Conservation (phyloP, 2,329 filamentous ascomycete species). For the Fusarium metavorans region DNA sequence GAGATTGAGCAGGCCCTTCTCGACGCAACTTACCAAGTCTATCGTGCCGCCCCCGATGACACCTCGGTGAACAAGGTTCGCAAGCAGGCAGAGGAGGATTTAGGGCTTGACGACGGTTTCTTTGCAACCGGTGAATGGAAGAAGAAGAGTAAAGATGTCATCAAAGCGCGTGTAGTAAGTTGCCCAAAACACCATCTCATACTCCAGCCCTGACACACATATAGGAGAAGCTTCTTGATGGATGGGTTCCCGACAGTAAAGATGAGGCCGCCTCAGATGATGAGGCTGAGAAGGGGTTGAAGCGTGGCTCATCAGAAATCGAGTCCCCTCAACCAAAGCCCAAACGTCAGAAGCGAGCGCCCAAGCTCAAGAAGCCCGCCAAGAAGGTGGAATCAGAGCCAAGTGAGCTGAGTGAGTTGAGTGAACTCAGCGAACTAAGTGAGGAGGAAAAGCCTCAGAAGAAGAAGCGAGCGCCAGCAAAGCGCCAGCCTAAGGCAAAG, state of each 20-base stretch:
- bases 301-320: slow-evolving; percentile 51
- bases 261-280: slow-evolving; percentile 41
- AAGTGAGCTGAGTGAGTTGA: slow-evolving; percentile 37
- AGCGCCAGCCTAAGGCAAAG: slow-evolving; percentile 23
- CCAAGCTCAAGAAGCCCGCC: slow-evolving; percentile 37
- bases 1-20: slow-evolving; percentile 60
- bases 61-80: slow-evolving; percentile 70
- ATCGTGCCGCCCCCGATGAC: slow-evolving; percentile 56
- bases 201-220: slow-evolving; percentile 1
- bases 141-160: slow-evolving; percentile 67
- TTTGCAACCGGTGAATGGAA: slow-evolving; percentile 67
- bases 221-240: slow-evolving; percentile 53
- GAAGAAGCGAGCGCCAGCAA: slow-evolving; percentile 30
- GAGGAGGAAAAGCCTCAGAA: slow-evolving; percentile 43
- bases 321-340: slow-evolving; percentile 53
- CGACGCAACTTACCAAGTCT: slow-evolving; percentile 60
- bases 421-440: slow-evolving; percentile 39
- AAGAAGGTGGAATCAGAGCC: slow-evolving; percentile 40
- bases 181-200: not conserved
- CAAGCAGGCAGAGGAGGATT: slow-evolving; percentile 61
- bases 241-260: slow-evolving; percentile 48
- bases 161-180: slow-evolving; percentile 67
- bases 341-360: slow-evolving; percentile 54
- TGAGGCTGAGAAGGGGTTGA: slow-evolving; percentile 46
- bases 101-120: slow-evolving; percentile 63